These are phyloP conservation scores for Delonix regia DNA, from an alignment of 306 rosid genomes.

Conservation along the genomic window DNA sequence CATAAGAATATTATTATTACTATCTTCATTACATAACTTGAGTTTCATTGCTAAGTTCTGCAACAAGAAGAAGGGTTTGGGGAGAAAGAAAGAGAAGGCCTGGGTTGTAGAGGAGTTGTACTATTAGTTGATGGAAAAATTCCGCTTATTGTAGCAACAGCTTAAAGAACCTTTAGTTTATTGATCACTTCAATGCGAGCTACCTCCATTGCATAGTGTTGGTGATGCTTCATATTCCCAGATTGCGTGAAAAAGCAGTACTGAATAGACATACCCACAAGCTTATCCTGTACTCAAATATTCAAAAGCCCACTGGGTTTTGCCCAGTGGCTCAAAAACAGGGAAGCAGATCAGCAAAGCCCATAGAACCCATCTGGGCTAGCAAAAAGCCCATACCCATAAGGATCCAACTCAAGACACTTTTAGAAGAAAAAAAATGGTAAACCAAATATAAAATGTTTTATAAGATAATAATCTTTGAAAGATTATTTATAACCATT, in stretches of 20 bases:
- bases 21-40: background rate
- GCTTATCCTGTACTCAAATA: conserved; percentile 42
- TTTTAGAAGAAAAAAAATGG: too few relatives aligned
- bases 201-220: conserved; percentile 40
- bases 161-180: background rate
- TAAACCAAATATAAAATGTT: too few relatives aligned
- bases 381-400: background rate
- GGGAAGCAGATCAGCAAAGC: conserved; percentile 21
- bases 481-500: too few relatives aligned
- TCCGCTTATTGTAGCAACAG: background rate
- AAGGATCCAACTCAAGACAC: background rate
- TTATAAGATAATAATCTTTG: too few relatives aligned
- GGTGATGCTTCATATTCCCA: conserved; percentile 29
- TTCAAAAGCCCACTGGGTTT: conserved; percentile 55
- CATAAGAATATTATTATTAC: background rate
- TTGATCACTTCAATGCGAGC: background rate
- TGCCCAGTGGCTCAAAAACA: conserved; percentile 52
- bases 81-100: background rate
- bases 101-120: too few relatives aligned
- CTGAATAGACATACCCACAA: conserved; percentile 16
- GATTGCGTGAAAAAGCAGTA: conserved; percentile 47
- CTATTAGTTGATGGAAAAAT: too few relatives aligned
- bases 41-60: background rate
- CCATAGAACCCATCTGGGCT: conserved; percentile 27
- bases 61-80: background rate